phyloP scores from a whole-genome alignment of 139 green algal genomes.

The Zygnema cylindricum region DNA sequence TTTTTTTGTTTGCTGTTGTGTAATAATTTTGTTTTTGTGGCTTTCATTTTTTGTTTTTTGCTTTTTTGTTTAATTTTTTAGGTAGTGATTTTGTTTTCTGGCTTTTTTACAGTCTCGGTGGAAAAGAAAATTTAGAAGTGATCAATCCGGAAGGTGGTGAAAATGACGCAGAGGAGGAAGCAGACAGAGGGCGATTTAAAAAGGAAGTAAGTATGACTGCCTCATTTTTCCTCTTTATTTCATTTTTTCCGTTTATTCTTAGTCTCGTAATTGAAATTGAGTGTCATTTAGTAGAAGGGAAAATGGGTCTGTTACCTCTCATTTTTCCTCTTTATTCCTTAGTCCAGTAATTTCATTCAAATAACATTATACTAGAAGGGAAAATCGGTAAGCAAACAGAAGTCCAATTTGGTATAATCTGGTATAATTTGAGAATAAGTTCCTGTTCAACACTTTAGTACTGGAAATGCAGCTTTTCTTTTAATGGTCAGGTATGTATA shows the following conservation, averaged over 20 bases:
- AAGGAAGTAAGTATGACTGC: slow-evolving; percentile 35
- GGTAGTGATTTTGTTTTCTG: background rate
- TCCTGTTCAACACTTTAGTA: background rate
- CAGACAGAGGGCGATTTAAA: slow-evolving; percentile 47
- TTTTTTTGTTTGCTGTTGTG: background rate
- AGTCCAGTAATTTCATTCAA: too few species aligned
- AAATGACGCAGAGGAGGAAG: slow-evolving; percentile 54
- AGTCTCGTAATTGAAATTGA: too few species aligned
- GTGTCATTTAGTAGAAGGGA: too few species aligned
- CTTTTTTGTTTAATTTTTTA: background rate
- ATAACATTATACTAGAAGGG: too few species aligned
- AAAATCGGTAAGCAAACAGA: too few species aligned
- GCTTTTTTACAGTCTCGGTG: slow-evolving; percentile 20
- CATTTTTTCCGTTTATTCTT: too few species aligned
- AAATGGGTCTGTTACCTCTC: too few species aligned
- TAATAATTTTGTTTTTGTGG: background rate
- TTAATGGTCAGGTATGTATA: background rate
- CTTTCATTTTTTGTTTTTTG: background rate
- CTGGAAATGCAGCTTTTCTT: background rate
- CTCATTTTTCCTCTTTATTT: too few species aligned
- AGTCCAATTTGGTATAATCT: background rate
- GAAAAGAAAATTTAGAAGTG: slow-evolving; percentile 52
- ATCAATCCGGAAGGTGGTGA: slow-evolving; percentile 63
- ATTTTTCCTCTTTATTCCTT: too few species aligned
- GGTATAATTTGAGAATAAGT: background rate